Evolutionary conservation across 305 asterid species (phyloP).

Genomic region (Plantago coronopus): DNA sequence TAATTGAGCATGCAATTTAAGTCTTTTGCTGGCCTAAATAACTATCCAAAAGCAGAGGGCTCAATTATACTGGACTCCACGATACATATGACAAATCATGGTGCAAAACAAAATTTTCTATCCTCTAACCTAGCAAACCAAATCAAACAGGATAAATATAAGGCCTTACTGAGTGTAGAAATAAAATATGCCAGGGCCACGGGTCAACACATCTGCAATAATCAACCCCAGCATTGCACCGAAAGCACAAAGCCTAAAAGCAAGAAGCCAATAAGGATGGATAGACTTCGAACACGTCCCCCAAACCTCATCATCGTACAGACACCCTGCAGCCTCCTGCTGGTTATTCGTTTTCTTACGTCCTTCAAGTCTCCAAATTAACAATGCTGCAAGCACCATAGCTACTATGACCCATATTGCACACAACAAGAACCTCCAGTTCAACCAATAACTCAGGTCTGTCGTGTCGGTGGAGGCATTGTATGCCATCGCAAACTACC

Average conservation of each 20-base stretch:
- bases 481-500: too few species aligned
- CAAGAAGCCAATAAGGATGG: constrained; percentile 72
- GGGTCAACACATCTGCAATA: constrained; percentile 37
- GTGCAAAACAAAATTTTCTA: not conserved
- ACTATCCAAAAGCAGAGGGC: too few species aligned
- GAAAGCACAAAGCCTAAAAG: constrained; percentile 61
- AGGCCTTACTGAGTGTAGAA: constrained; percentile 78
- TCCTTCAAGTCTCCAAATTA: constrained; percentile 78
- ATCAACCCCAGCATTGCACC: constrained; percentile 43
- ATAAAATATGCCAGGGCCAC: constrained; percentile 35
- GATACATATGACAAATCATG: too few species aligned
- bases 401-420: constrained; percentile 45
- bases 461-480: constrained; percentile 40
- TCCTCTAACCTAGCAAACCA: not conserved
- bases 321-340: constrained; percentile 35
- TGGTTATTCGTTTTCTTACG: constrained; percentile 27
- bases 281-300: constrained; percentile 51
- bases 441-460: constrained; percentile 66
- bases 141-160: constrained; percentile 3
- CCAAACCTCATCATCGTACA: constrained; percentile 72
- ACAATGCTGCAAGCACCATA: constrained; percentile 38
- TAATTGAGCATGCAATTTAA: too few species aligned
- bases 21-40: too few species aligned
- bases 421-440: constrained; percentile 75
- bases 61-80: too few species aligned